Percentiles rank a stretch among this genome's conserved stretches.
Evolutionary conservation across 2,329 filamentous ascomycete genomes (phyloP).

Genomic region (Colletotrichum endophyticum): DNA sequence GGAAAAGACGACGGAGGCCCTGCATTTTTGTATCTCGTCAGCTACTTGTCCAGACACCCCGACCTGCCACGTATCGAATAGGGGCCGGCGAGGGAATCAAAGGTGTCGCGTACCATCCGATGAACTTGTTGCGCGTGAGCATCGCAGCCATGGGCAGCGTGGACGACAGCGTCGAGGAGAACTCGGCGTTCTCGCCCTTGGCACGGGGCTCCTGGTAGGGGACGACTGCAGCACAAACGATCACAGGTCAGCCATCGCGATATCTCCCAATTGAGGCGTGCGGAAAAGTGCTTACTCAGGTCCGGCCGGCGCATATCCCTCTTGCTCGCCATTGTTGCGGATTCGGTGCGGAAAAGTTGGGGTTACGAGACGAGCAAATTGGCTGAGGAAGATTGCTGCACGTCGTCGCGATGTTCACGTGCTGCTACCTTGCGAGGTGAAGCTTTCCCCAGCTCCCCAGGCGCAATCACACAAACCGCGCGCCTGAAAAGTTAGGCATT

Average conservation of each 20-base stretch:
- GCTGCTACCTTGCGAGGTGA: background rate
- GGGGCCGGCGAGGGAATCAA: too few relatives aligned
- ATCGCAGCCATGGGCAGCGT: slow-evolving; percentile 96
- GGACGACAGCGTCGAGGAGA: slow-evolving; percentile 73
- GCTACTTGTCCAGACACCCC: background rate
- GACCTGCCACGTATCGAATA: background rate
- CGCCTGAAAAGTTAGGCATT: background rate
- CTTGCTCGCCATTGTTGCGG: slow-evolving; percentile 63
- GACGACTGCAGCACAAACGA: slow-evolving; percentile 65
- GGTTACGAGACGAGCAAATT: background rate
- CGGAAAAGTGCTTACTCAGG: slow-evolving; percentile 60
- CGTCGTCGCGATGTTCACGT: background rate
- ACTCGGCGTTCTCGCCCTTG: slow-evolving; percentile 69
- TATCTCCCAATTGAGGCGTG: background rate
- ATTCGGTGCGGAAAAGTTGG: background rate
- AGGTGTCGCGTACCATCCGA: slow-evolving; percentile 59
- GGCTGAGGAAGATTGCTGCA: background rate
- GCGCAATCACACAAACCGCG: background rate
- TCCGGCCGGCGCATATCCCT: slow-evolving; percentile 80
- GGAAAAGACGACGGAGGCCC: slow-evolving; percentile 76
- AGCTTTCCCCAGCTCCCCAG: slow-evolving; percentile 14
- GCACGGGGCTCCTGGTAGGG: slow-evolving; percentile 81
- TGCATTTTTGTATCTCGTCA: slow-evolving; percentile 30
- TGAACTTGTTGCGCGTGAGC: slow-evolving; percentile 87
- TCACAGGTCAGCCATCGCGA: background rate